Evolutionary conservation across 495 filamentous ascomycete genomes (phyloP), one percentile per base, ranked within the genome.

Genomic region (Penicillium ochrochloron): DNA sequence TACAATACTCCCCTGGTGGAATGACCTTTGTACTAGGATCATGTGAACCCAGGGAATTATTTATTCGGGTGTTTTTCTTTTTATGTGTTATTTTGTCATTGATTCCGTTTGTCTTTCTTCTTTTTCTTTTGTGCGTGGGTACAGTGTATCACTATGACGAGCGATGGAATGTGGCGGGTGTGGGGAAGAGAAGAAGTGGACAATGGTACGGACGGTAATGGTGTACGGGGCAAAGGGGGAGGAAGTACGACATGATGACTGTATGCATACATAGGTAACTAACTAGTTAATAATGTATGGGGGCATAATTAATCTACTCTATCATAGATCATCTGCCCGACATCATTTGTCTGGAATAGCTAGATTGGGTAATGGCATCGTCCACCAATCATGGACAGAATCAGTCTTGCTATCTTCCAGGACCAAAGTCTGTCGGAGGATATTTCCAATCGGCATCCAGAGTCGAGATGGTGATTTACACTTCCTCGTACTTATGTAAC

Each of bases 241-340:
- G 25, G 25, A 27, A 27, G 25, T 48, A 50, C 46, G 46, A 50
- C 46, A 50, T 50, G 46, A 29, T 50, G 46, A 50, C 23, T 44
- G n/a, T 44, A 44, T 44, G 14, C 15, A 41, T 41, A 41, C 37
- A 15, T 35, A 35, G 33, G n/a, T n/a, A n/a, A 1, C 2, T 27
- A 27, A 4, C 2, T 39, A 12, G 11, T 12, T 39, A 39, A 39
- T 35, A 39, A 12, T 39, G 12, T 39, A 39, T 15, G 15, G 37
- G 17, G 15, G 17, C 37, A 41, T 41, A 41, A 17, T 41, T 41
- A 37, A 33, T 33, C 0, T 33, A 33, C 5, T 5, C 25, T 27
- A 27, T 27, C 25, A 27, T 27, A 27, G 25, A 27, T 27, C 1
- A 33, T 33, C 8, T 33, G 31, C 31, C 8, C 31, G 3, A 6